Conservation (phyloP, 2,329 filamentous ascomycete genomes). For the Berkeleyomyces rouxiae region DNA sequence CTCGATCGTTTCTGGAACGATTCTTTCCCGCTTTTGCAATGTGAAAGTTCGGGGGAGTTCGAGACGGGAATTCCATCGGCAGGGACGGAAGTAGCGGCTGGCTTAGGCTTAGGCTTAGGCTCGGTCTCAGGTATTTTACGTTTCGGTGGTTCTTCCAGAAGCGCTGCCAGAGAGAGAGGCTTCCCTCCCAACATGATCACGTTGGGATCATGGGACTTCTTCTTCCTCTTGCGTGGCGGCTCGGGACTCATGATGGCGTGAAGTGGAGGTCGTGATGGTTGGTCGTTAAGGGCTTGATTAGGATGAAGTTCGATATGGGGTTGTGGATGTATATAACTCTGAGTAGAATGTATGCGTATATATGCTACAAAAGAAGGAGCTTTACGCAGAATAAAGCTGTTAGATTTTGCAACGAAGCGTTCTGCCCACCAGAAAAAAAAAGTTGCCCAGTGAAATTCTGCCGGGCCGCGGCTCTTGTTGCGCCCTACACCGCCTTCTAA, state of each 20-base stretch:
- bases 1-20: neutral
- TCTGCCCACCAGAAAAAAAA: neutral
- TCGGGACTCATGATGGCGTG: constrained; percentile 3
- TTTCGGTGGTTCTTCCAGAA: constrained; percentile 24
- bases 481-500: neutral
- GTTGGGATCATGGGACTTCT: constrained; percentile 20
- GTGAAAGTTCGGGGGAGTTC: neutral
- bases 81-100: constrained; percentile 13
- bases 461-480: neutral
- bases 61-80: neutral
- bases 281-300: neutral
- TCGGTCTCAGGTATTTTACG: constrained; percentile 15
- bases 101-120: constrained; percentile 22
- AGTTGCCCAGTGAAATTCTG: neutral
- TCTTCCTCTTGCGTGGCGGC: constrained; percentile 24
- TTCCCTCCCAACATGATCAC: constrained; percentile 32
- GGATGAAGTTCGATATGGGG: neutral
- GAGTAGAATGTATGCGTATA: neutral
- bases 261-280: neutral
- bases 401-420: neutral
- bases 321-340: neutral
- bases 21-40: neutral
- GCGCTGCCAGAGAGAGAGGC: constrained; percentile 32
- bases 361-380: neutral
- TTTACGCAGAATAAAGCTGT: neutral